phyloP scores from a whole-genome alignment of 805 yeast genomes.

The Wickerhamomyces strasburgensis region DNA sequence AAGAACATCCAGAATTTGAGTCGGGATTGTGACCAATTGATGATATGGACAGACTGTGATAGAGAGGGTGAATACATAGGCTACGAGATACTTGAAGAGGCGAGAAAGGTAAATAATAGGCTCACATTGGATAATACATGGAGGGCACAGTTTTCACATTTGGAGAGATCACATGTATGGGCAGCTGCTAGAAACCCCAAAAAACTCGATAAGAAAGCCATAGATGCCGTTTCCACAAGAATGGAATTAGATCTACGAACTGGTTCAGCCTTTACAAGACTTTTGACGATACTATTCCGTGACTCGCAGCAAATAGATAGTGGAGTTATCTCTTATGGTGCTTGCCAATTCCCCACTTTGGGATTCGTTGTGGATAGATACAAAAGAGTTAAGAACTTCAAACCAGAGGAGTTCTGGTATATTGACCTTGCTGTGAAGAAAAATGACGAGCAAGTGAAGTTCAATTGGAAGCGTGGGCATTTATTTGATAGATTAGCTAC shows the following conservation, averaged over 20 bases:
- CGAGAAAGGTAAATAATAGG: constrained; percentile 40
- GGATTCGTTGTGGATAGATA: constrained; percentile 95
- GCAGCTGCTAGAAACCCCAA: constrained; percentile 70
- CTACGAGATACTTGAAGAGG: constrained; percentile 71
- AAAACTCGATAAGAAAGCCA: constrained; percentile 58
- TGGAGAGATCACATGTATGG: constrained; percentile 69
- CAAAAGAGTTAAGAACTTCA: constrained; percentile 64
- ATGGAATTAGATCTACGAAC: constrained; percentile 84
- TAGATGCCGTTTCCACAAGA: constrained; percentile 81
- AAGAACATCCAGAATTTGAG: constrained; percentile 67
- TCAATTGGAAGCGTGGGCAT: constrained; percentile 70
- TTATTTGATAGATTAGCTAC: constrained; percentile 71
- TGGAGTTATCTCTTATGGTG: constrained; percentile 63
- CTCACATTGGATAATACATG: constrained; percentile 46
- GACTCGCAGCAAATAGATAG: constrained; percentile 11
- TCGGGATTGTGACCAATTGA: constrained; percentile 50
- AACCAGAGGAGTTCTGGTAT: constrained; percentile 78
- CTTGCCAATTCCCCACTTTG: constrained; percentile 94
- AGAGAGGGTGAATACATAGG: constrained; percentile 95
- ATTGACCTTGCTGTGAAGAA: constrained; percentile 50
- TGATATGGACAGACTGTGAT: constrained; percentile 99
- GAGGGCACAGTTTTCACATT: constrained; percentile 84
- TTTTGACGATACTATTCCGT: constrained; percentile 55
- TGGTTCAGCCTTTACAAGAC: constrained; percentile 84
- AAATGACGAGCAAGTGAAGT: constrained; percentile 34